These are phyloP conservation scores for Angomonas deanei DNA, from an alignment of 208 protist genomes.

Conservation along the genomic window DNA sequence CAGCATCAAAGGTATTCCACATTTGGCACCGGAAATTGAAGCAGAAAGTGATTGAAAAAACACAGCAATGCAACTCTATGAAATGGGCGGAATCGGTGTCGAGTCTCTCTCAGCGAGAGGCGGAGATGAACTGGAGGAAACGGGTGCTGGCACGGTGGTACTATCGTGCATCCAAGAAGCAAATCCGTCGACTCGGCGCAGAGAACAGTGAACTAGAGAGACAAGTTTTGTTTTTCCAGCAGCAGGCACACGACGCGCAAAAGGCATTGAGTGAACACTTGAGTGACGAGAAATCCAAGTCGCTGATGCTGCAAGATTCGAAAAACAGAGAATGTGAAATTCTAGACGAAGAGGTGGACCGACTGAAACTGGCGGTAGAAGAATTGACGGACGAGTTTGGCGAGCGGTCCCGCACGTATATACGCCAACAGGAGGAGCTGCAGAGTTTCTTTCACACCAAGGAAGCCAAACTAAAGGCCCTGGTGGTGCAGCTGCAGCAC, in stretches of 20 bases:
- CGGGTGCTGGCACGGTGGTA: too few relatives aligned
- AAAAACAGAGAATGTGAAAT: slow-evolving; percentile 11
- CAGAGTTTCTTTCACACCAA: slow-evolving; percentile 25
- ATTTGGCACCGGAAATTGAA: not conserved
- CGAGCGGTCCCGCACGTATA: slow-evolving; percentile 44
- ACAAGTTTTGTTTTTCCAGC: slow-evolving; percentile 1
- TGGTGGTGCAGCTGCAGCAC: slow-evolving; percentile 13
- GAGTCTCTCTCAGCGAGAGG: too few relatives aligned
- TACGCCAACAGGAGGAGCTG: slow-evolving; percentile 46
- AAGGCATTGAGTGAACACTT: not conserved
- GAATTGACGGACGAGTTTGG: slow-evolving; percentile 59
- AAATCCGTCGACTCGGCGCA: too few relatives aligned
- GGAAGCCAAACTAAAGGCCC: slow-evolving; percentile 20
- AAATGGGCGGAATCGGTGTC: too few relatives aligned
- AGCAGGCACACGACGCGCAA: slow-evolving; percentile 3
- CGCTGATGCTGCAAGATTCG: not conserved
- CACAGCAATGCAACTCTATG: too few relatives aligned
- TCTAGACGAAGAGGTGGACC: slow-evolving; percentile 30
- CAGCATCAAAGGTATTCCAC: not conserved
- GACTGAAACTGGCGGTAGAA: slow-evolving; percentile 32
- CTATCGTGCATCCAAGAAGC: too few relatives aligned
- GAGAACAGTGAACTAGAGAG: not conserved
- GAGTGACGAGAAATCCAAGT: slow-evolving; percentile 9
- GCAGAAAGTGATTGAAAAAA: too few relatives aligned
- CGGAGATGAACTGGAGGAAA: too few relatives aligned